Base-by-base conservation (phyloP, 345 rosid genomes). In the Luvunga scandens region DNA sequence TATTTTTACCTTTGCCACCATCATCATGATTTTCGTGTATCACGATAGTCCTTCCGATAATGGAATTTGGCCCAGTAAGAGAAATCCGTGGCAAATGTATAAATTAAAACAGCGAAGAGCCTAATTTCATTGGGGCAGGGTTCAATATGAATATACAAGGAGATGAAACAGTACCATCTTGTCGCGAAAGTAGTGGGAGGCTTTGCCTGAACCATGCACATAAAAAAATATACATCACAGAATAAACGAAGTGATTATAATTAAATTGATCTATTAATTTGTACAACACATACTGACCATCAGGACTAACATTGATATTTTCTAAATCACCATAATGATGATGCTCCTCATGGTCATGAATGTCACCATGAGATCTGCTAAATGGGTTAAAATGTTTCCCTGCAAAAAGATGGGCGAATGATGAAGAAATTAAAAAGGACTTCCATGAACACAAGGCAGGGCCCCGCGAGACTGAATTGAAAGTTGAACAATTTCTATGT, bases 321-420 rank as follows among this genome's bases (percentile, higher is more conserved):
- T 97, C 98, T 34, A 92, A 78, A 87, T 95, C 99, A 59, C 98
- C 98, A 75, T 97, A 98, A 88, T 94, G 99, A 33, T 97, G 97
- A 59, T 82, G 82, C 76, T 82, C 93, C 55, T 96, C 99, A 38
- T 16, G 99, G 97, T 39, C 12, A 9, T 39, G 12, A 39, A 39
- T 39, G 60, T 95, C 92, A 87, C 99, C 97, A 72, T 96, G 99
- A 57, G 89, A 90, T 81, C 94, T 95, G 66, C 83, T 84, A 75
- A 70, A 88, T 48, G 99, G 99, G 85, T 94, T 94, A 69, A 87
- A 96, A 79, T 95, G 98, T 1, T 95, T 94, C 38, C 99, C 99
- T 92, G 78, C 62, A 86, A 77, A 68, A 14, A 75, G 57, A 77
- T 56, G 39, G 57, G 7, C 69, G 50, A 28, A 80, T 30, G 50